phyloP scores from a whole-genome alignment of 2,329 filamentous ascomycete genomes.

The Dactylellina drechsleri region DNA sequence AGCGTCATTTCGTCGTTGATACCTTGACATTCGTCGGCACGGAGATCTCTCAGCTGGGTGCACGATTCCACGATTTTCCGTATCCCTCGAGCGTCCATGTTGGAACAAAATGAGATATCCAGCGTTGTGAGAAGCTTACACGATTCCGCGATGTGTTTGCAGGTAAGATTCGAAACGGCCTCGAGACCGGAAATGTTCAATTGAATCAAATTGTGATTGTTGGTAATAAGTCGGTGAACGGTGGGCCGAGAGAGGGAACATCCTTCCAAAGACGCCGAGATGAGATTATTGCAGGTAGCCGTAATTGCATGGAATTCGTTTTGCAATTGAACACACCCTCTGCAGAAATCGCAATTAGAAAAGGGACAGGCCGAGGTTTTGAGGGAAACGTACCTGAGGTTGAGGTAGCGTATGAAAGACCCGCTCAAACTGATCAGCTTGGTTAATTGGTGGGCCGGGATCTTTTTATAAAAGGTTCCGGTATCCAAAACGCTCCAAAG shows the following conservation, averaged over 20 bases:
- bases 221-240: slow-evolving; percentile 77
- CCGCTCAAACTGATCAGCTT: slow-evolving; percentile 86
- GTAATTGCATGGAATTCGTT: slow-evolving; percentile 84
- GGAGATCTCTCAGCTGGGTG: slow-evolving; percentile 77
- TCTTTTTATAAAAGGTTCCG: slow-evolving; percentile 85
- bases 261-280: slow-evolving; percentile 87
- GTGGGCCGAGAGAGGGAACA: slow-evolving; percentile 82
- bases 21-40: slow-evolving; percentile 81
- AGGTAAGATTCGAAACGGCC: slow-evolving; percentile 82
- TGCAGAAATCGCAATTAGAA: slow-evolving; percentile 19
- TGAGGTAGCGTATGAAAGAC: slow-evolving; percentile 89
- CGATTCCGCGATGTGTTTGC: slow-evolving; percentile 83
- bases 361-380: not conserved
- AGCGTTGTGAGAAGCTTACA: slow-evolving; percentile 84
- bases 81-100: slow-evolving; percentile 81
- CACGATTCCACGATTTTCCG: slow-evolving; percentile 78
- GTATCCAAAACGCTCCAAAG: slow-evolving; percentile 87
- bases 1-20: slow-evolving; percentile 80
- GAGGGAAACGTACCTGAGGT: slow-evolving; percentile 69
- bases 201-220: slow-evolving; percentile 80
- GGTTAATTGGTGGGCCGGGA: slow-evolving; percentile 82
- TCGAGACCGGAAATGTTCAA: slow-evolving; percentile 86
- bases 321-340: slow-evolving; percentile 85
- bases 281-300: slow-evolving; percentile 85
- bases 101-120: slow-evolving; percentile 92